Evolutionary conservation across 495 filamentous ascomycete genomes (phyloP).

Genomic region (Penicillium cosmopolitanum): DNA sequence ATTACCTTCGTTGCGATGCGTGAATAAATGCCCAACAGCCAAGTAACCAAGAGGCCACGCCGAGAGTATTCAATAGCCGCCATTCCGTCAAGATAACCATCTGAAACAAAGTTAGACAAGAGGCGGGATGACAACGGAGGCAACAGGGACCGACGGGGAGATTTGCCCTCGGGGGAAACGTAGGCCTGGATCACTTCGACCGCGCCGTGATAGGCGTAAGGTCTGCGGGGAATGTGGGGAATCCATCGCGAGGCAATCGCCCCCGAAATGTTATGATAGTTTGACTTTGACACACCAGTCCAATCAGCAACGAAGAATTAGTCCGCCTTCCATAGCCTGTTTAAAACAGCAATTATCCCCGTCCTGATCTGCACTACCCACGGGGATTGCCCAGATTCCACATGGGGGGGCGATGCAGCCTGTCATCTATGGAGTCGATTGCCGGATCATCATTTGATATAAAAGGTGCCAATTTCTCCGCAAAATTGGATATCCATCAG

Average conservation of each 20-base stretch:
- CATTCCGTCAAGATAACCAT: background rate
- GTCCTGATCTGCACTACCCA: slow-evolving; percentile 4
- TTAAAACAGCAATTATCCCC: background rate
- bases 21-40: background rate
- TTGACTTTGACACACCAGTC: background rate
- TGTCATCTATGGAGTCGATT: background rate
- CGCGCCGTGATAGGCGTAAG: background rate
- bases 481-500: background rate
- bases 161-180: background rate
- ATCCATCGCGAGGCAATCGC: background rate
- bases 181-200: background rate
- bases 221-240: slow-evolving; percentile 2
- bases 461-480: background rate
- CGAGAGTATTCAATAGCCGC: background rate
- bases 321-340: background rate
- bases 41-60: background rate
- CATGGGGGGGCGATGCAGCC: background rate
- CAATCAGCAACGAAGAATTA: background rate
- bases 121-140: background rate
- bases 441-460: background rate
- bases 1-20: background rate
- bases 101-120: background rate
- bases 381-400: background rate
- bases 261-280: background rate
- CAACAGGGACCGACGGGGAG: background rate